Base-by-base conservation (phyloP, 2,329 filamentous ascomycete genomes). In the Talaromyces sp. region DNA sequence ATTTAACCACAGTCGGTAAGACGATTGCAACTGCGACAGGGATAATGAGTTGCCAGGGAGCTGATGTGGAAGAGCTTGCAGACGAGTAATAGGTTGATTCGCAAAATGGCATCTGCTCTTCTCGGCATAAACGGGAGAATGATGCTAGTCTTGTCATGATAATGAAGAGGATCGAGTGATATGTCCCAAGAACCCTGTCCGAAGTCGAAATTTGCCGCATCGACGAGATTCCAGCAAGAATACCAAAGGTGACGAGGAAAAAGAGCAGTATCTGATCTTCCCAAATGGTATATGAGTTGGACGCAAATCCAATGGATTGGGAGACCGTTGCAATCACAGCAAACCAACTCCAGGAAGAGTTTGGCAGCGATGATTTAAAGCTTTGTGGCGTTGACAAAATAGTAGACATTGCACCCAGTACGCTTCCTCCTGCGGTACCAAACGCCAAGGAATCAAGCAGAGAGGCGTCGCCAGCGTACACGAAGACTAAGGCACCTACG, bases 271-370 rank as follows among this genome's bases (percentile, higher is more conserved):
- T 97, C 14, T 91, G 90, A 70, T 99, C 94, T 77, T 99, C 94
- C 92, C 94, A 99, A 65, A 99, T 96, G 0, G 93, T 97, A 76
- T 92, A 99, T 0, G 94, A 99, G 76, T 99, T 99, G 3, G 94
- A 94, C 0, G 93, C 93, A 72, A 97, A 99, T 8, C 94, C 93
- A 56, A 90, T 80, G n/a, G 92, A 95, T 70, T 96, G 91, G 63
- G 89, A 86, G n/a, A 92, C 74, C 0, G 92, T 92, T 66, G 96
- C 91, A 14, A 92, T 72, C 27, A 91, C 79, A 6, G 91, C 88
- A 61, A 96, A 79, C 87, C 90, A 93, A n/a, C 91, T 89, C 92
- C 93, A 99, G 58, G 92, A 77, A 0, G 85, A 89, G n/a, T 76
- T 84, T 0, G 92, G 92, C 10, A 91, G 67, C 38, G 90, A 81